These are phyloP conservation scores for Kodamaea derodonti DNA, from an alignment of 1,139 yeast species.

Conservation along the genomic window DNA sequence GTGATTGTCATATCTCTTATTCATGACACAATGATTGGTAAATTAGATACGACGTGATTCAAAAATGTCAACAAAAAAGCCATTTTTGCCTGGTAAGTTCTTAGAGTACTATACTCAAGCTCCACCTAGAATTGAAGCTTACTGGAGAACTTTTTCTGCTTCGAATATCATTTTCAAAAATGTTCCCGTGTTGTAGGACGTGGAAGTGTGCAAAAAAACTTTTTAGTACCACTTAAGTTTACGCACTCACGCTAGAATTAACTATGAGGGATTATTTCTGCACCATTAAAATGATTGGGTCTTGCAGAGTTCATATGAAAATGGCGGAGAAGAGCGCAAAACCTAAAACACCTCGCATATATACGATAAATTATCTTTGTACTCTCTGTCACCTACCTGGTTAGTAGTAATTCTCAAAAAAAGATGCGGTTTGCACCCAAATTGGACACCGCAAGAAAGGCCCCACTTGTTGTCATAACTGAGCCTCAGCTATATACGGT, in stretches of 20 bases:
- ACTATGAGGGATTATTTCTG: neutral
- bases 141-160: too few relatives aligned
- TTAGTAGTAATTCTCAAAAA: neutral
- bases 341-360: neutral
- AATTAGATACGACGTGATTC: too few relatives aligned
- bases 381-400: neutral
- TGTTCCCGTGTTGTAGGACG: too few relatives aligned
- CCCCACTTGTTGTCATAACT: neutral
- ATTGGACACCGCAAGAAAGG: neutral
- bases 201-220: neutral
- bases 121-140: too few relatives aligned
- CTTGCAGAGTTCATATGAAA: neutral
- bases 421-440: neutral
- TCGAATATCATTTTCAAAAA: too few relatives aligned
- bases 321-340: neutral
- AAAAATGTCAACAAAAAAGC: too few relatives aligned
- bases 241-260: neutral
- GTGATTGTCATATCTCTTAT: too few relatives aligned
- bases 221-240: neutral
- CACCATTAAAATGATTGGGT: neutral
- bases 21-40: too few relatives aligned
- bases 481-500: neutral
- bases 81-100: too few relatives aligned
- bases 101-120: too few relatives aligned
- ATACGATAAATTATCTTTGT: neutral